Evolutionary conservation across 169 alveolate genomes (phyloP).

Genomic region (Plasmodium relictum): DNA sequence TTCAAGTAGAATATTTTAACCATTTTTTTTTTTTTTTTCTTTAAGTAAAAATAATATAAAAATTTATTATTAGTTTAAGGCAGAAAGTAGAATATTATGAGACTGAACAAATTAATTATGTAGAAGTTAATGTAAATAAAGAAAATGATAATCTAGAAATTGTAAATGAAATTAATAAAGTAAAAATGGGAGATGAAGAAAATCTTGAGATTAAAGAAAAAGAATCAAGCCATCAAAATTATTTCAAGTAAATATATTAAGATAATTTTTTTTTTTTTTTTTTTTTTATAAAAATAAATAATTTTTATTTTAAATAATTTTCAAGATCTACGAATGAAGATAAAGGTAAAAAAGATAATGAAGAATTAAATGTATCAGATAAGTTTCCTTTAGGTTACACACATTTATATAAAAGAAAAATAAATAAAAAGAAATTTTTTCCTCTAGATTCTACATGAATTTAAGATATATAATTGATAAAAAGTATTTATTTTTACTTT

Average conservation of each 20-base stretch:
- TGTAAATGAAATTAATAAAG: background rate
- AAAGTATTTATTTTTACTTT: background rate
- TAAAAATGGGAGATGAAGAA: background rate
- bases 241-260: background rate
- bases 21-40: background rate
- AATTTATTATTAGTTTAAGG: slow-evolving; percentile 1
- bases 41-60: background rate
- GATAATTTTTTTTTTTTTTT: background rate
- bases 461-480: background rate
- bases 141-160: background rate
- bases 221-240: background rate
- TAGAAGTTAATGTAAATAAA: background rate
- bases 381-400: background rate
- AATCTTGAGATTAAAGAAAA: background rate
- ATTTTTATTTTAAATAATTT: too few relatives aligned
- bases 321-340: background rate
- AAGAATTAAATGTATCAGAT: background rate
- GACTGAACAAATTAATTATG: background rate
- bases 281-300: background rate
- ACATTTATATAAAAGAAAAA: background rate
- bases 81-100: background rate
- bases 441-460: background rate
- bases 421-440: too few relatives aligned
- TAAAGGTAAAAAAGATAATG: background rate
- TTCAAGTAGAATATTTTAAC: slow-evolving; percentile 11